A percentile compares a stretch with the other conserved stretches of the same genome.
These are phyloP conservation scores for Mucor plumbeus DNA, from an alignment of 371 early-diverging fungal genomes.

Conservation along the genomic window DNA sequence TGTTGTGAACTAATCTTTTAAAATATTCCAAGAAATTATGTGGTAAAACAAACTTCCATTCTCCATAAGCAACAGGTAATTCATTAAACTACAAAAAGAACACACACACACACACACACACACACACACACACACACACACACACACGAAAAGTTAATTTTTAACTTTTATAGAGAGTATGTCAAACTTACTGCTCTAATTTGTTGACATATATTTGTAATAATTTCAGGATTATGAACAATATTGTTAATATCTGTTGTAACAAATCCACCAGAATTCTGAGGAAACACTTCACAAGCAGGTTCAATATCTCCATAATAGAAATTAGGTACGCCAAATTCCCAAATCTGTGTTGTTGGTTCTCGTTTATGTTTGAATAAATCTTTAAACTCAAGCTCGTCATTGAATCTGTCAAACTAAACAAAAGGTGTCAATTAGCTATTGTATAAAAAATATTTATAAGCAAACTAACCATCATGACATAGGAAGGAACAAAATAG, in stretches of 20 bases:
- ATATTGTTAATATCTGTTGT: conserved; percentile 28
- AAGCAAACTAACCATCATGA: conserved; percentile 21
- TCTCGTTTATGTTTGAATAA: conserved; percentile 27
- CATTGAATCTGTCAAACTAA: conserved; percentile 28
- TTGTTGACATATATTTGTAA: conserved; percentile 8
- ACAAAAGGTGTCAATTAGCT: not conserved
- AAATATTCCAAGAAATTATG: conserved; percentile 5
- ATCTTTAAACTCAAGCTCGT: not conserved
- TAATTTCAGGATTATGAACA: conserved; percentile 8
- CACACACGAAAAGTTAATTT: too few species aligned
- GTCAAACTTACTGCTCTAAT: conserved; percentile 7
- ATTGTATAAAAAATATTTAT: too few species aligned
- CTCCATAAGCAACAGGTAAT: conserved; percentile 6
- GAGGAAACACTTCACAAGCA: conserved; percentile 23
- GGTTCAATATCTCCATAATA: conserved; percentile 14
- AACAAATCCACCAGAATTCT: conserved; percentile 29
- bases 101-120: too few species aligned
- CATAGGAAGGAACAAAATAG: not conserved
- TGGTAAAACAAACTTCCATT: conserved; percentile 30
- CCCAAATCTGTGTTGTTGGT: conserved; percentile 25
- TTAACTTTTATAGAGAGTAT: not conserved
- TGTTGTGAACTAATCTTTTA: not conserved
- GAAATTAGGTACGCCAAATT: conserved; percentile 25
- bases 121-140: too few species aligned
- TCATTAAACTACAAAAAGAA: conserved; percentile 19